Evolutionary conservation across 2,329 filamentous ascomycete species (phyloP).

Genomic region (Exophiala dermatitidis): DNA sequence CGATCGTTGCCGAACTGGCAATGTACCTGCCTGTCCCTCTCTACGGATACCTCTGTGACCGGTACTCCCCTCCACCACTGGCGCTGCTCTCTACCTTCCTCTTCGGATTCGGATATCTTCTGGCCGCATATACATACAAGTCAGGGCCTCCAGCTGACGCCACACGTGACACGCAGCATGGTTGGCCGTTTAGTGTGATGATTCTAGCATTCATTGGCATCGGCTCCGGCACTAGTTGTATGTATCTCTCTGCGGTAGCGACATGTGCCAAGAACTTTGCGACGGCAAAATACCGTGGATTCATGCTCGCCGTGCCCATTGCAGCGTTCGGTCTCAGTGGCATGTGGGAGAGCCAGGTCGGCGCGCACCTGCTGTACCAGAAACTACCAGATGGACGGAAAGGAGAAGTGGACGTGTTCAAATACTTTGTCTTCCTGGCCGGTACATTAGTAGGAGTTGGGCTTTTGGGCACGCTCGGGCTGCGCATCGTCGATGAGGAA

Average conservation of each 20-base stretch:
- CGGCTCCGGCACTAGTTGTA: slow-evolving; percentile 73
- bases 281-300: slow-evolving; percentile 73
- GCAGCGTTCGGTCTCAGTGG: slow-evolving; percentile 88
- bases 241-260: slow-evolving; percentile 87
- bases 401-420: slow-evolving; percentile 65
- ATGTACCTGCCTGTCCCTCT: slow-evolving; percentile 89
- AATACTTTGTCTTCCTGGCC: slow-evolving; percentile 80
- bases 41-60: slow-evolving; percentile 87
- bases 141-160: slow-evolving; percentile 47
- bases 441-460: slow-evolving; percentile 64
- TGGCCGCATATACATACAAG: slow-evolving; percentile 72
- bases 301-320: slow-evolving; percentile 85
- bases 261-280: slow-evolving; percentile 98
- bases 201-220: slow-evolving; percentile 74
- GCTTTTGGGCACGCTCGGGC: slow-evolving; percentile 62
- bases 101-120: slow-evolving; percentile 73
- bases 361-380: slow-evolving; percentile 69
- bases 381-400: slow-evolving; percentile 54
- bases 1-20: slow-evolving; percentile 76
- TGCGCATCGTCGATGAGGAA: slow-evolving; percentile 75
- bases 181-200: slow-evolving; percentile 76
- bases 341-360: slow-evolving; percentile 91
- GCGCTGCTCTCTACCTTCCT: slow-evolving; percentile 64
- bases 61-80: slow-evolving; percentile 70
- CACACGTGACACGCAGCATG: slow-evolving; percentile 39